Base-by-base conservation (phyloP, 1,284 basidiomycete genomes). In the Papiliotrema flavescens region DNA sequence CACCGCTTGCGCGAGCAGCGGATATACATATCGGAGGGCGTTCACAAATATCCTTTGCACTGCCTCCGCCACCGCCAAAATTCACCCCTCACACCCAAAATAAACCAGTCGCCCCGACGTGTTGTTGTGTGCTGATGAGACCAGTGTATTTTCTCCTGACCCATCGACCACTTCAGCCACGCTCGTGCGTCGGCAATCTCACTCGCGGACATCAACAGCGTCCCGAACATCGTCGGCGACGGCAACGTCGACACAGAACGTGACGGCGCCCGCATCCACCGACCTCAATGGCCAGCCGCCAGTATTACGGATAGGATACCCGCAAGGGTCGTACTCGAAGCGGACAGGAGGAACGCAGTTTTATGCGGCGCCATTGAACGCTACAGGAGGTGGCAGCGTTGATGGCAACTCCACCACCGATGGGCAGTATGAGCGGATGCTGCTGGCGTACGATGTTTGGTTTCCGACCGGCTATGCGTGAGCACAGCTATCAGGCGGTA, bases 281-380 rank as follows among this genome's bases (percentile, higher is more conserved):
- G 47, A 53, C 34, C 59, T 67, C 7, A 51, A 47, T 11, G 60
- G 65, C 8, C 53, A 63, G 49, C 37, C 58, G 3, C 60, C 71
- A 6, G 75, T 73, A 3, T 63, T 78, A 3, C 53, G 66, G 8
- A 65, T 77, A 42, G 60, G 65, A 39, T 78, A 78, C 55, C 73
- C 73, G 1, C 49, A 62, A 26, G 76, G 75, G 8, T 71, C 66
- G 34, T 78, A 74, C 57, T 70, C 67, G 8, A 63, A 69, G n/a
- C 45, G 46, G 5, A 75, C 73, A 0, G 76, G 76, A 28, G 76
- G 76, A 1, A 70, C 75, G 0, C 76, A 77, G 60, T 78, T 76
- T 61, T 73, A 73, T 52, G 63, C 73, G 3, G 54, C 70, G 53
- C 66, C 68, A 1, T 44, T 70, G 34, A 61, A 65, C 32, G 34